Percentiles rank a stretch among this genome's conserved stretches.
Evolutionary conservation across 805 yeast genomes (phyloP).

Genomic region (Starmerella sirachaensis): DNA sequence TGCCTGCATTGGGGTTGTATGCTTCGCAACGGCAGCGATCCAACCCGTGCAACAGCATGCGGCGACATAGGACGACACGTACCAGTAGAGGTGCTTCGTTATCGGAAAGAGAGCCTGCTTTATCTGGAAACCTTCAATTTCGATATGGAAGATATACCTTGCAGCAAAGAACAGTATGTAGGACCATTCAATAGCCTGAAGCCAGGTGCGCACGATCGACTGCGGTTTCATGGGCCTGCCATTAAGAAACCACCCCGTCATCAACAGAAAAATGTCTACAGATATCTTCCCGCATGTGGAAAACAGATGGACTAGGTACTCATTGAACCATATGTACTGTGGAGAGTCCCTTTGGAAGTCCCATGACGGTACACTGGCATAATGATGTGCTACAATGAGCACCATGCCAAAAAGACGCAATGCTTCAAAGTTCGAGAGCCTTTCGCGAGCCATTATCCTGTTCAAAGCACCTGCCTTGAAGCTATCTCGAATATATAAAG

Average conservation of each 20-base stretch:
- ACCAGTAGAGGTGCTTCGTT: slow-evolving; percentile 11
- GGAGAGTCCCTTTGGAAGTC: slow-evolving; percentile 3
- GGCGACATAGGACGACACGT: slow-evolving; percentile 9
- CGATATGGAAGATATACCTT: not conserved
- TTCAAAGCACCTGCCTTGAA: not conserved
- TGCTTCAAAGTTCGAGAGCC: slow-evolving; percentile 12
- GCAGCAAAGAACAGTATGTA: slow-evolving; percentile 2
- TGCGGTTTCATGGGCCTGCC: slow-evolving; percentile 5
- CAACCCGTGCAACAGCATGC: slow-evolving; percentile 9
- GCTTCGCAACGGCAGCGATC: slow-evolving; percentile 5
- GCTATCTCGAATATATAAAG: not conserved
- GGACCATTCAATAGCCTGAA: slow-evolving; percentile 12
- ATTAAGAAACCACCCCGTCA: slow-evolving; percentile 14
- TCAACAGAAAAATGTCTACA: slow-evolving; percentile 11
- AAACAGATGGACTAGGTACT: slow-evolving; percentile 4
- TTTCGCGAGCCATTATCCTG: not conserved
- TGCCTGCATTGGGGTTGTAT: slow-evolving; percentile 9
- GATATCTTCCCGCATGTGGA: slow-evolving; percentile 14
- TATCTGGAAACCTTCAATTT: no score
- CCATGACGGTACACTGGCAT: slow-evolving; percentile 7
- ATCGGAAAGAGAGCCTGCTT: slow-evolving; percentile 6
- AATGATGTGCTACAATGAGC: slow-evolving; percentile 12
- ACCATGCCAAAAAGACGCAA: slow-evolving; percentile 15
- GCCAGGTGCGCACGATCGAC: slow-evolving; percentile 13
- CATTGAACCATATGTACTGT: slow-evolving; percentile 6